These are phyloP conservation scores for Xylariaceae sp. DNA, from an alignment of 2,329 filamentous ascomycete genomes.

Conservation along the genomic window DNA sequence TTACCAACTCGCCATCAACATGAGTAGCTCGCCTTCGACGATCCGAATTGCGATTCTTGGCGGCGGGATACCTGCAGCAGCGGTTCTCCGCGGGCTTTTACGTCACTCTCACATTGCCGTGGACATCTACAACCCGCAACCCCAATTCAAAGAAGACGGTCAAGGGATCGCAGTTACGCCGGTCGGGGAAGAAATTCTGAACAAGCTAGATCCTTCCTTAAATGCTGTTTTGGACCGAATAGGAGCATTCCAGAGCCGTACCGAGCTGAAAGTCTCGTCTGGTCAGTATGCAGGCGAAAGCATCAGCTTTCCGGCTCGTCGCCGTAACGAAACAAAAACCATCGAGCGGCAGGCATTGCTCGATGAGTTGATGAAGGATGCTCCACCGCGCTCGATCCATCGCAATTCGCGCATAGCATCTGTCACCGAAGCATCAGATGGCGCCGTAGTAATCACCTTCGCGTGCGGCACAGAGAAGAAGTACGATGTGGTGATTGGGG, in stretches of 20 bases:
- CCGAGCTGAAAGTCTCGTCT: slow-evolving; percentile 19
- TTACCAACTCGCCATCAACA: no score
- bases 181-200: slow-evolving; percentile 21
- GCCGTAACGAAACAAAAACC: slow-evolving; percentile 14
- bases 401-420: slow-evolving; percentile 23
- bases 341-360: slow-evolving; percentile 29
- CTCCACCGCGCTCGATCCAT: slow-evolving; percentile 28
- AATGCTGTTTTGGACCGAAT: slow-evolving; percentile 25
- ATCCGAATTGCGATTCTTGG: slow-evolving; percentile 32
- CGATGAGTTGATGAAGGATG: slow-evolving; percentile 23
- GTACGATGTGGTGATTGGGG: slow-evolving; percentile 31
- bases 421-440: slow-evolving; percentile 18
- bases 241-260: slow-evolving; percentile 23
- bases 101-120: slow-evolving; percentile 28
- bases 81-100: slow-evolving; percentile 27
- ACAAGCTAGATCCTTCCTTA: slow-evolving; percentile 25
- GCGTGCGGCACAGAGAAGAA: slow-evolving; percentile 27
- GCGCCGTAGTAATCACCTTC: slow-evolving; percentile 24
- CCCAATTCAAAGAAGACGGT: slow-evolving; percentile 25
- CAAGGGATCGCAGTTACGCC: slow-evolving; percentile 21
- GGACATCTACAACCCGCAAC: slow-evolving; percentile 29
- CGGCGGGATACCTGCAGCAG: slow-evolving; percentile 25
- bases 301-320: slow-evolving; percentile 13
- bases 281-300: slow-evolving; percentile 23
- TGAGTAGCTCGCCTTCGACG: slow-evolving; percentile 21